phyloP scores from a whole-genome alignment of 805 yeast genomes.

The Kodamaea fukazawae region DNA sequence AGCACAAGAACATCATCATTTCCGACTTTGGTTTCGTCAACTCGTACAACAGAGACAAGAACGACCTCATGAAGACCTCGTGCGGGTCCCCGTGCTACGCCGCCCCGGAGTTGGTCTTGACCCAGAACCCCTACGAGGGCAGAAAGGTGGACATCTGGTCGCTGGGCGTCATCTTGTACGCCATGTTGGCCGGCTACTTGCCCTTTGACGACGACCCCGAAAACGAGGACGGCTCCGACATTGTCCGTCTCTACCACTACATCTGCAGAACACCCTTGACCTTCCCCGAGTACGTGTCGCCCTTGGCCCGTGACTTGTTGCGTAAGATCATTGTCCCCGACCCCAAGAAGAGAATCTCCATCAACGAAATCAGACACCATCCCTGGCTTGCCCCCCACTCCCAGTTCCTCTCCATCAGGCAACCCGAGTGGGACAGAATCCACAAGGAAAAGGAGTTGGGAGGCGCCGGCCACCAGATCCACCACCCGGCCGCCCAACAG shows the following conservation, averaged over 20 bases:
- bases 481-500: constrained; percentile 11
- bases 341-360: constrained; percentile 69
- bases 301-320: constrained; percentile 86
- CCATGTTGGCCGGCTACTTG: constrained; percentile 94
- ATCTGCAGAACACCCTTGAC: constrained; percentile 89
- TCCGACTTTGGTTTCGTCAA: constrained; percentile 96
- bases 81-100: constrained; percentile 99
- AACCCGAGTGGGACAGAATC: constrained; percentile 83
- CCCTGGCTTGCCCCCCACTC: constrained; percentile 87
- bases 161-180: constrained; percentile 90
- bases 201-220: constrained; percentile 98
- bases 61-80: constrained; percentile 86
- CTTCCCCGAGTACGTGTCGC: constrained; percentile 90
- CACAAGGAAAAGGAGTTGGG: constrained; percentile 26
- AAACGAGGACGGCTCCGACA: constrained; percentile 94
- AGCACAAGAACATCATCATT: constrained; percentile 79
- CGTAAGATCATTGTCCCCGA: constrained; percentile 82
- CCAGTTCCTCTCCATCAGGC: constrained; percentile 77
- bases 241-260: constrained; percentile 84
- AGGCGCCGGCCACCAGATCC: constrained; percentile 5
- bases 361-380: constrained; percentile 73
- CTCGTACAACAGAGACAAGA: constrained; percentile 56
- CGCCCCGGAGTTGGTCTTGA: constrained; percentile 93
- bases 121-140: constrained; percentile 84
- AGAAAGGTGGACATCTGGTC: constrained; percentile 97